A percentile compares a stretch with the other conserved stretches of the same genome.
Conservation (phyloP, 2,329 filamentous ascomycete species). For the Didymella arachidicola region DNA sequence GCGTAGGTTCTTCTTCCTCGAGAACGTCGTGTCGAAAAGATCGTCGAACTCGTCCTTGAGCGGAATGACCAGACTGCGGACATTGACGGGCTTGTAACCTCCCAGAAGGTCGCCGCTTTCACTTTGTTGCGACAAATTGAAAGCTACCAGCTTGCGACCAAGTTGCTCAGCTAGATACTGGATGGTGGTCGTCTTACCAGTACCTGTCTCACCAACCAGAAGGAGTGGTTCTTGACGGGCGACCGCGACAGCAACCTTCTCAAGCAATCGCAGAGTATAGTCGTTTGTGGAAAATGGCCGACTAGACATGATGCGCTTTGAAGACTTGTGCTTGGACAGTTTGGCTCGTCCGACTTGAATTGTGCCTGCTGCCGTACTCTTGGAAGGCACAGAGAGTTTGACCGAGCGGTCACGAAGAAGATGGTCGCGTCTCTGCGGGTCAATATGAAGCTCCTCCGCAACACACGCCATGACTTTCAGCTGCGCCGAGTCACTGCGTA, state of each 20-base stretch:
- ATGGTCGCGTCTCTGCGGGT: constrained; percentile 80
- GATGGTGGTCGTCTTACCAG: constrained; percentile 95
- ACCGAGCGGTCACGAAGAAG: constrained; percentile 78
- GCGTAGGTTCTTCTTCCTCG: constrained; percentile 78
- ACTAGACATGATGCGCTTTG: constrained; percentile 49
- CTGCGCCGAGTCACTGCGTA: constrained; percentile 71
- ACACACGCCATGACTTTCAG: constrained; percentile 71
- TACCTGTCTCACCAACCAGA: constrained; percentile 97
- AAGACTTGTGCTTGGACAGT: constrained; percentile 54
- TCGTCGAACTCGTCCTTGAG: constrained; percentile 94
- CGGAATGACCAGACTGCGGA: constrained; percentile 84
- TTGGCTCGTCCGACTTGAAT: constrained; percentile 54
- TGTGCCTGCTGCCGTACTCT: constrained; percentile 35
- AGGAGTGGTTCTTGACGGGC: constrained; percentile 86
- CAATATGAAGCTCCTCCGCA: constrained; percentile 86
- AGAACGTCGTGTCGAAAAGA: constrained; percentile 87
- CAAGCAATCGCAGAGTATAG: constrained; percentile 82
- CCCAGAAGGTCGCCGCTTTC: constrained; percentile 95
- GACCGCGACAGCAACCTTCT: constrained; percentile 85
- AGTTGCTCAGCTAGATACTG: constrained; percentile 88
- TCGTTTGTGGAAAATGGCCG: constrained; percentile 86
- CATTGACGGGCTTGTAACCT: constrained; percentile 94
- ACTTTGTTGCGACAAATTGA: constrained; percentile 97
- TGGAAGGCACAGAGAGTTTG: constrained; percentile 56
- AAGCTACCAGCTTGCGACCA: constrained; percentile 85